phyloP scores from a whole-genome alignment of 2,329 filamentous ascomycete genomes.

The Harringtonia lauricola region DNA sequence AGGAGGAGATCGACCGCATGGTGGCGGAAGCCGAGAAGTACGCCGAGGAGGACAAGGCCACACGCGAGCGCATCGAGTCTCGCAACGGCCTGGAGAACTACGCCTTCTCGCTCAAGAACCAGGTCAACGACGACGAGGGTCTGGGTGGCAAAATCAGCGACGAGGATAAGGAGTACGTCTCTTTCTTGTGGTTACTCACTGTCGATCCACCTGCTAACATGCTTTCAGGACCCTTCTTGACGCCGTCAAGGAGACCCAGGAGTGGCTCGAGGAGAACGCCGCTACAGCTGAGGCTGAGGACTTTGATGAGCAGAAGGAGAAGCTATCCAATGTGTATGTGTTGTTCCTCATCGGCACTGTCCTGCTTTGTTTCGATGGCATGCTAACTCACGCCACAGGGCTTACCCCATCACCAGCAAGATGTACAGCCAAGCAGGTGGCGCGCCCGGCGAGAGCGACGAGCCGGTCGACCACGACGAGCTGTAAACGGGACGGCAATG shows the following conservation, averaged over 20 bases:
- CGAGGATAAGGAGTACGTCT: conserved; percentile 91
- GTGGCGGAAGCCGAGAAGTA: conserved; percentile 97
- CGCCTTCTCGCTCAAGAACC: conserved; percentile 98
- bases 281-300: conserved; percentile 79
- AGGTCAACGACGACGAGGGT: conserved; percentile 92
- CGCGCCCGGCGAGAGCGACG: conserved; percentile 59
- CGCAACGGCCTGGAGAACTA: conserved; percentile 98
- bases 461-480: conserved; percentile 62
- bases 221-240: conserved; percentile 55
- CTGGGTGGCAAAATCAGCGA: conserved; percentile 97
- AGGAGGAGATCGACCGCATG: conserved; percentile 99
- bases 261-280: conserved; percentile 95
- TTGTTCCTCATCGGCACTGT: not conserved
- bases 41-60: conserved; percentile 98
- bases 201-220: conserved; percentile 21
- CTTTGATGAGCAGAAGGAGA: conserved; percentile 99
- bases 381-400: conserved; percentile 22
- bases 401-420: conserved; percentile 99
- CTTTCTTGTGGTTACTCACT: conserved; percentile 2
- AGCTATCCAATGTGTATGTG: conserved; percentile 67
- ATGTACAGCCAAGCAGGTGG: conserved; percentile 64
- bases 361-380: not conserved
- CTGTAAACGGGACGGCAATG: conserved; percentile 40
- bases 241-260: conserved; percentile 90
- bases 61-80: conserved; percentile 90